Conservation (phyloP, 2,329 filamentous ascomycete genomes). For the Fusarium temperatum region DNA sequence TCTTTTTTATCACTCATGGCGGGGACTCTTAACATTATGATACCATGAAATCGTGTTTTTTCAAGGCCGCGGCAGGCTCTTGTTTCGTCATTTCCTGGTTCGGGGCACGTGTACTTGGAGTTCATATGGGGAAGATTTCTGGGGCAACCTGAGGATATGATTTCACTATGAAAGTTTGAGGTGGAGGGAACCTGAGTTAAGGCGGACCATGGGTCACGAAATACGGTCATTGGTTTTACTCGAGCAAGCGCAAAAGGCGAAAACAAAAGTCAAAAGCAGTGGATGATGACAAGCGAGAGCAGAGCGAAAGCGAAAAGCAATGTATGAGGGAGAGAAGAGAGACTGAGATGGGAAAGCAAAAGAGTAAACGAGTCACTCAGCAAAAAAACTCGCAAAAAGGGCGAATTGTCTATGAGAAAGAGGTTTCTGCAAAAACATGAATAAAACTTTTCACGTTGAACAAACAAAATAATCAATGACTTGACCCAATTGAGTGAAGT, state of each 20-base stretch:
- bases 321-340: not conserved
- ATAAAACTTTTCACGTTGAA: constrained; percentile 35
- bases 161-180: constrained; percentile 19
- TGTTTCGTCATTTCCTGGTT: constrained; percentile 34
- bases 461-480: not conserved
- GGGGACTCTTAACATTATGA: constrained; percentile 41
- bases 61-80: constrained; percentile 26
- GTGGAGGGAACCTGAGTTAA: not conserved
- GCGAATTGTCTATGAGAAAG: constrained; percentile 36
- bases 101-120: constrained; percentile 43
- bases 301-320: constrained; percentile 17
- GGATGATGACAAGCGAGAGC: constrained; percentile 20
- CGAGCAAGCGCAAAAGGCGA: constrained; percentile 20
- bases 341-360: constrained; percentile 12
- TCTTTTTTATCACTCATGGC: constrained; percentile 36
- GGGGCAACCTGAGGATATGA: constrained; percentile 41
- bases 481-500: not conserved
- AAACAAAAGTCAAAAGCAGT: constrained; percentile 35
- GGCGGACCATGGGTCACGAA: constrained; percentile 7
- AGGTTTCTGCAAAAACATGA: constrained; percentile 41
- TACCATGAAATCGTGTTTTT: constrained; percentile 44
- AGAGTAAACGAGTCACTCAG: constrained; percentile 28
- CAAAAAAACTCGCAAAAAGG: constrained; percentile 43
- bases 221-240: constrained; percentile 26
- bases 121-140: constrained; percentile 29